These are phyloP conservation scores for Cordia subcordata DNA, from an alignment of 257 asterid species.

Conservation along the genomic window DNA sequence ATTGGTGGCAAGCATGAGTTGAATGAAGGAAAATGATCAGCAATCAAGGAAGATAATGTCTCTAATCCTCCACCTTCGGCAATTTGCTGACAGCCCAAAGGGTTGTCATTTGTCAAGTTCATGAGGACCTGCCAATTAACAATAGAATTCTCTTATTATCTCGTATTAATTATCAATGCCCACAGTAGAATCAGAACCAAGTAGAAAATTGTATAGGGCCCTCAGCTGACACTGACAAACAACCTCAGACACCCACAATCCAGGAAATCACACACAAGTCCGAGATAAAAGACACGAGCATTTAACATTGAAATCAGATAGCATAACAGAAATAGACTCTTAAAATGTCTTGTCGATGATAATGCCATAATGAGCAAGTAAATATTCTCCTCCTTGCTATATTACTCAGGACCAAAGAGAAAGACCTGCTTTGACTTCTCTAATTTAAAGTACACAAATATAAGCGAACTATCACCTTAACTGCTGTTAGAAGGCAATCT, in stretches of 20 bases:
- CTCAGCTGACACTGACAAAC: too few species aligned
- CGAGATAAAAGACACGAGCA: too few species aligned
- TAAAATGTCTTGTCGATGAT: background rate
- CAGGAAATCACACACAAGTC: too few species aligned
- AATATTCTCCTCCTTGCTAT: too few species aligned
- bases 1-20: constrained; percentile 22
- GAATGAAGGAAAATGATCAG: constrained; percentile 58
- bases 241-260: too few species aligned
- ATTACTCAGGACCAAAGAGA: background rate
- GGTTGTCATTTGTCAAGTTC: constrained; percentile 76
- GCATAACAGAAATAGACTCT: too few species aligned
- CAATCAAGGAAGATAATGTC: constrained; percentile 55
- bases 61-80: constrained; percentile 67
- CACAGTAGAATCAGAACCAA: too few species aligned
- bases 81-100: constrained; percentile 71
- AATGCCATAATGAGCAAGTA: too few species aligned
- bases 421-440: background rate
- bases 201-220: too few species aligned
- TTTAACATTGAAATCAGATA: too few species aligned
- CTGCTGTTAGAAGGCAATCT: constrained; percentile 72
- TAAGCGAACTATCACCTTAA: constrained; percentile 42
- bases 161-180: background rate
- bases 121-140: constrained; percentile 56
- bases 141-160: background rate
- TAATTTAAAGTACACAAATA: background rate